Evolutionary conservation across 306 rosid genomes (phyloP).

Genomic region (Cucurbita maxima): DNA sequence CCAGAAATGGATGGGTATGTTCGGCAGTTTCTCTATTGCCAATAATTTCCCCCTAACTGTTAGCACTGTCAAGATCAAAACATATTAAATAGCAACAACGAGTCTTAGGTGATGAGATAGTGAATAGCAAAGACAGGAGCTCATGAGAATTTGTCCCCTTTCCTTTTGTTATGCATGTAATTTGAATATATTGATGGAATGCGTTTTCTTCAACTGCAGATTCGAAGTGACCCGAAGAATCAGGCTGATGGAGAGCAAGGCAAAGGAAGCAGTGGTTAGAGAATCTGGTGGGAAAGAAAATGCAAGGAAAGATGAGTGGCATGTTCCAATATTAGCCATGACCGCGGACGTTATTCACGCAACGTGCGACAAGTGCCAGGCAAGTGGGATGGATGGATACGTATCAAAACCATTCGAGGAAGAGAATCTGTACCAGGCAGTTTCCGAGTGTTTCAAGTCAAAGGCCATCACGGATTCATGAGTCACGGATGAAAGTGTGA

Average conservation of each 20-base stretch:
- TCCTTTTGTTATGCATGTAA: background rate
- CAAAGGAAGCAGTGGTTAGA: slow-evolving; percentile 30
- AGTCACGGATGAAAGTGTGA: background rate
- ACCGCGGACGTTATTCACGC: slow-evolving; percentile 95
- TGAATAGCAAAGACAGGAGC: no score
- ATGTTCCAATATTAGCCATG: slow-evolving; percentile 81
- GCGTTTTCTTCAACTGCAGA: slow-evolving; percentile 19
- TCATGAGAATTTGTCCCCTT: background rate
- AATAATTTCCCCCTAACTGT: background rate
- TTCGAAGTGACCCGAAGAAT: slow-evolving; percentile 71
- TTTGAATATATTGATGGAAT: background rate
- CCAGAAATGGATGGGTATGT: slow-evolving; percentile 99
- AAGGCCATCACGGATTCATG: background rate
- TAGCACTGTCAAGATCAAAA: background rate
- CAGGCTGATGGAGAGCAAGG: slow-evolving; percentile 56
- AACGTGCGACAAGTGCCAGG: slow-evolving; percentile 58
- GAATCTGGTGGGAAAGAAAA: slow-evolving; percentile 13
- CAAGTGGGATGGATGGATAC: slow-evolving; percentile 95
- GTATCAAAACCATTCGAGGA: slow-evolving; percentile 94
- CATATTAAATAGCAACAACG: background rate
- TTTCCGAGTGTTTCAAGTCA: slow-evolving; percentile 57
- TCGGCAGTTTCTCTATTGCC: background rate
- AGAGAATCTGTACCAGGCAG: slow-evolving; percentile 80
- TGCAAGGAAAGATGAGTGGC: slow-evolving; percentile 29
- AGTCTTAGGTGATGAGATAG: no score